Percentiles rank a stretch among this genome's conserved stretches.
Conservation (phyloP, 2,329 filamentous ascomycete species). For the Ophiosphaerella herpotricha region DNA sequence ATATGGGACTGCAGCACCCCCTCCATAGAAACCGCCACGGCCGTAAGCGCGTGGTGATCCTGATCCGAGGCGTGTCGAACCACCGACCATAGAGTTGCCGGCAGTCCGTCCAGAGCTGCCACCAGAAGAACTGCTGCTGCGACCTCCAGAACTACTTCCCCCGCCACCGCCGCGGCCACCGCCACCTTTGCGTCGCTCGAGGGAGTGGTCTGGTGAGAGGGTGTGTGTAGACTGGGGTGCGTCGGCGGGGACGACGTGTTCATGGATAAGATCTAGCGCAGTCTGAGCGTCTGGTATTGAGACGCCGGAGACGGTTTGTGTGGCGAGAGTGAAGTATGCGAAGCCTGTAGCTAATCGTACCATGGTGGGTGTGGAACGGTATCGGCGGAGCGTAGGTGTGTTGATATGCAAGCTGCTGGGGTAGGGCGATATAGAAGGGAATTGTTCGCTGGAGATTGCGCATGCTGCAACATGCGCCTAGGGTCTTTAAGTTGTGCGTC, state of each 20-base stretch:
- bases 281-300: constrained; percentile 35
- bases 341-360: constrained; percentile 31
- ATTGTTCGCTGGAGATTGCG: too few relatives aligned
- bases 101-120: too few relatives aligned
- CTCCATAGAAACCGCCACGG: constrained; percentile 68
- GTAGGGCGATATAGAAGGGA: too few relatives aligned
- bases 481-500: constrained; percentile 1
- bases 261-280: constrained; percentile 20
- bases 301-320: constrained; percentile 26
- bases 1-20: constrained; percentile 64
- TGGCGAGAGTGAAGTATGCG: constrained; percentile 26
- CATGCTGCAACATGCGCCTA: neutral
- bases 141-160: constrained; percentile 11
- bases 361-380: constrained; percentile 4
- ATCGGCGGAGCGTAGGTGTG: too few relatives aligned
- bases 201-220: constrained; percentile 36
- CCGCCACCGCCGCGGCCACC: constrained; percentile 35
- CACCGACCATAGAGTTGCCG: constrained; percentile 44
- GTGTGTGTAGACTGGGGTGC: constrained; percentile 24
- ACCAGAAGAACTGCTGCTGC: constrained; percentile 12
- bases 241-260: constrained; percentile 22
- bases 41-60: constrained; percentile 64
- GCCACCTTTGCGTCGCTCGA: constrained; percentile 47
- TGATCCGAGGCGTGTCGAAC: constrained; percentile 59
- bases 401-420: too few relatives aligned